Percentiles rank a stretch among this genome's conserved stretches.
Conservation (phyloP, 768 basidiomycete species). For the Steccherinum ochraceum region DNA sequence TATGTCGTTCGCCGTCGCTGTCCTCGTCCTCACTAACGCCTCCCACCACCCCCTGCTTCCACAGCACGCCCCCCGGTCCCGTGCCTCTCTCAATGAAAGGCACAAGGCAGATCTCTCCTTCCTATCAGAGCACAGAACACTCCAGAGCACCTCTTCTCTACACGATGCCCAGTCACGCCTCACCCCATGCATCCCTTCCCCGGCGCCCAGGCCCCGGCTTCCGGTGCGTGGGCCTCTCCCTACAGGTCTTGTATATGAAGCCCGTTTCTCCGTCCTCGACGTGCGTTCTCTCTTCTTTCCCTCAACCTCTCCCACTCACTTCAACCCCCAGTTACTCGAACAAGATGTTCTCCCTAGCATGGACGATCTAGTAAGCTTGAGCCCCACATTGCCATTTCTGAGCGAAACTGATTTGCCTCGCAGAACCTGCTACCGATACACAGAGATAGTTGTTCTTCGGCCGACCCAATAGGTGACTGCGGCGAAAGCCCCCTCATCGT, state of each 20-base stretch:
- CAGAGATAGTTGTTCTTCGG: neutral
- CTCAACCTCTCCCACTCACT: neutral
- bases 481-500: neutral
- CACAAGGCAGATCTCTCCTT: neutral
- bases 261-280: neutral
- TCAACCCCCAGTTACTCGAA: neutral
- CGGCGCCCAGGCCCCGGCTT: neutral
- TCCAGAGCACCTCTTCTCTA: no score
- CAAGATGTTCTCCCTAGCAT: slow-evolving; percentile 2
- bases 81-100: neutral
- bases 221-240: neutral
- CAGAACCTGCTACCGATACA: neutral
- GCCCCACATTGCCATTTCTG: no score
- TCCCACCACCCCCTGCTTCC: neutral
- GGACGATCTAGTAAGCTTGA: neutral
- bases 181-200: neutral
- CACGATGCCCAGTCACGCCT: no score
- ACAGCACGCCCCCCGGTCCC: neutral
- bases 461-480: neutral
- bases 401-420: no score
- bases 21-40: neutral
- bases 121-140: no score
- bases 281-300: neutral
- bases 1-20: neutral
- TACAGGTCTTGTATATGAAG: slow-evolving; percentile 1